Evolutionary conservation across 495 filamentous ascomycete species (phyloP).

Genomic region (Penicillium manginii): DNA sequence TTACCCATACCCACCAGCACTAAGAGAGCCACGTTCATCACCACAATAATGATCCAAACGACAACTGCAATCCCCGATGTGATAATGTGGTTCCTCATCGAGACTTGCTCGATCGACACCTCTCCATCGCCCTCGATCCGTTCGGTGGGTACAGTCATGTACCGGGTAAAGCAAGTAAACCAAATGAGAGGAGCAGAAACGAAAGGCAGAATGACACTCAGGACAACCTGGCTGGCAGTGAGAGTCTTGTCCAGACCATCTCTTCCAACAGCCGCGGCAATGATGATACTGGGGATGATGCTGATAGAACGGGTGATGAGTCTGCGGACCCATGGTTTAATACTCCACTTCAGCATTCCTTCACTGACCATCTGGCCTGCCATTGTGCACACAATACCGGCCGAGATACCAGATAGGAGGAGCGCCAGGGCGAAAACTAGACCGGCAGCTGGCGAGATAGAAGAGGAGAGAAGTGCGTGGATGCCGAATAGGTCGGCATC

Average conservation of each 20-base stretch:
- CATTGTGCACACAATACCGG: conserved; percentile 83
- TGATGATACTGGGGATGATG: conserved; percentile 81
- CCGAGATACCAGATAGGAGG: conserved; percentile 74
- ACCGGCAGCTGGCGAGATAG: conserved; percentile 72
- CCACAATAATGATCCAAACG: conserved; percentile 69
- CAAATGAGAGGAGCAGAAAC: conserved; percentile 83
- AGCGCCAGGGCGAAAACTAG: conserved; percentile 79
- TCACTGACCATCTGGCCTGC: conserved; percentile 84
- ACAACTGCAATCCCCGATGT: conserved; percentile 56
- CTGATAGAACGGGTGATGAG: conserved; percentile 73
- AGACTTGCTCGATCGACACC: conserved; percentile 38
- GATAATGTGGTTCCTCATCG: conserved; percentile 66
- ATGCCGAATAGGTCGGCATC: conserved; percentile 82
- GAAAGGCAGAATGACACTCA: conserved; percentile 82
- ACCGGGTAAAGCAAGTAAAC: conserved; percentile 80
- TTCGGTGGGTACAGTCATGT: conserved; percentile 69
- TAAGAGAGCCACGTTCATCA: conserved; percentile 75
- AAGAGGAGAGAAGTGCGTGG: conserved; percentile 69
- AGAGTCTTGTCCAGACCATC: conserved; percentile 73
- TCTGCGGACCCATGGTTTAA: conserved; percentile 72
- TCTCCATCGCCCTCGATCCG: conserved; percentile 30
- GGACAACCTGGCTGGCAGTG: conserved; percentile 76
- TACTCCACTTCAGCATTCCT: conserved; percentile 72
- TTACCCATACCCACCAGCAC: conserved; percentile 68
- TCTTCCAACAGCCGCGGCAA: conserved; percentile 75